Conservation (phyloP, 2,329 filamentous ascomycete species). For the Xylaria multiplex region DNA sequence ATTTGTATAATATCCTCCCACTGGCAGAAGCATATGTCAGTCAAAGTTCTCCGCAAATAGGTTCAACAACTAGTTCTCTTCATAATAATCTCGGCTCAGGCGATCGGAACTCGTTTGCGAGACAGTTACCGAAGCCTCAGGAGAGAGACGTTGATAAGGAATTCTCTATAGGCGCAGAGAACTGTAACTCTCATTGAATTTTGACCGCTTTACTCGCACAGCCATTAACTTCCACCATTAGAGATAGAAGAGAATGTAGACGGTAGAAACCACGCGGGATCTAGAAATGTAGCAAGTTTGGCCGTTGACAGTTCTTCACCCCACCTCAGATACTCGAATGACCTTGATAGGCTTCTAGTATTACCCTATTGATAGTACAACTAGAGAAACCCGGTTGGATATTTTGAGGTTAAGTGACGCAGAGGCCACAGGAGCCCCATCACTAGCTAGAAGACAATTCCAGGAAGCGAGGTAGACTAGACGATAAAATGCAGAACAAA, state of each 20-base stretch:
- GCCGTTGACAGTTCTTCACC: neutral
- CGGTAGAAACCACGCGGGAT: neutral
- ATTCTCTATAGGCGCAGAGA: neutral
- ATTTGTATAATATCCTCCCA: slow-evolving; percentile 90
- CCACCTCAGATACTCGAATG: neutral
- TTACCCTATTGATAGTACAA: neutral
- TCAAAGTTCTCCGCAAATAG: neutral
- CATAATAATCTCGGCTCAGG: neutral
- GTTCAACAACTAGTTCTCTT: neutral
- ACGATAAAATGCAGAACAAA: neutral
- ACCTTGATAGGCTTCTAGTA: no score
- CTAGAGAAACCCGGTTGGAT: neutral
- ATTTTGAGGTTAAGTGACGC: neutral
- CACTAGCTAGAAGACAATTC: neutral
- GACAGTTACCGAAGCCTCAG: neutral
- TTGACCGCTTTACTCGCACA: neutral
- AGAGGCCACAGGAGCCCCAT: neutral
- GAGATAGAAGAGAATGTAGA: neutral
- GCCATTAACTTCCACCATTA: no score
- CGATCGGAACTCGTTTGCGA: neutral
- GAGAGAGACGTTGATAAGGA: neutral
- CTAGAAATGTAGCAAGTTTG: neutral
- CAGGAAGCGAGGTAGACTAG: neutral
- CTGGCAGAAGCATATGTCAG: slow-evolving; percentile 17
- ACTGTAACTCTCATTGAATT: neutral